Evolutionary conservation across 2,329 filamentous ascomycete genomes (phyloP).

Genomic region (Lojkania enalia): DNA sequence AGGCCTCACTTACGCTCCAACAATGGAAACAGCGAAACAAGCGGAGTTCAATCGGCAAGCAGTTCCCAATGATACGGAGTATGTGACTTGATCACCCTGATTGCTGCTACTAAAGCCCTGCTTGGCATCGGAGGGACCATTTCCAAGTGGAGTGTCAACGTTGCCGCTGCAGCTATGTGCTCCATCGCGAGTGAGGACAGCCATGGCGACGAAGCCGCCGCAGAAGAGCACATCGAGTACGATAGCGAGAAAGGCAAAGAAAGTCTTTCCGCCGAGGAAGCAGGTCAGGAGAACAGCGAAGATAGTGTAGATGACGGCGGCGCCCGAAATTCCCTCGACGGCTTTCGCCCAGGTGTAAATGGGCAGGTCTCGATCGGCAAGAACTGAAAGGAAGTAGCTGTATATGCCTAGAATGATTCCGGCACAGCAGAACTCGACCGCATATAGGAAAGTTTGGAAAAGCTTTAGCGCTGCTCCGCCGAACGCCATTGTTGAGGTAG

Average conservation of each 20-base stretch:
- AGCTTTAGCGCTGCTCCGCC: constrained; percentile 68
- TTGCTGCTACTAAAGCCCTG: constrained; percentile 53
- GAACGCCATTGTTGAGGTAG: constrained; percentile 57
- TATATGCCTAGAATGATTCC: constrained; percentile 74
- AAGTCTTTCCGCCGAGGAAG: constrained; percentile 72
- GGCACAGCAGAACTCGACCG: constrained; percentile 72
- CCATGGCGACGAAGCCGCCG: constrained; percentile 79
- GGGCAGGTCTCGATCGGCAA: constrained; percentile 64
- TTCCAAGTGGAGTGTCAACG: constrained; percentile 70
- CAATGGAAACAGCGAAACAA: constrained; percentile 75
- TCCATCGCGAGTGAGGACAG: constrained; percentile 72
- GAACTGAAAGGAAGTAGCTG: constrained; percentile 80
- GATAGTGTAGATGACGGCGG: constrained; percentile 73
- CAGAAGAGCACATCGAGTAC: constrained; percentile 76
- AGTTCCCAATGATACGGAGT: constrained; percentile 54
- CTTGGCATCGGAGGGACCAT: constrained; percentile 57
- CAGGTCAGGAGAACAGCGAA: constrained; percentile 74
- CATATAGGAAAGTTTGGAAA: constrained; percentile 71
- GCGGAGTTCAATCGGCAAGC: constrained; percentile 79
- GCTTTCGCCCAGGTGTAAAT: constrained; percentile 71
- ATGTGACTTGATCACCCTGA: constrained; percentile 47
- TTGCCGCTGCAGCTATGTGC: constrained; percentile 65
- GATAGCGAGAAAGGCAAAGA: constrained; percentile 74
- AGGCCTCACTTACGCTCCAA: constrained; percentile 66
- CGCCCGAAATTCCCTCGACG: constrained; percentile 72